Percentiles rank a stretch among this genome's conserved stretches.
Conservation (phyloP, 441 rosid species). For the Biscutella laevigata region DNA sequence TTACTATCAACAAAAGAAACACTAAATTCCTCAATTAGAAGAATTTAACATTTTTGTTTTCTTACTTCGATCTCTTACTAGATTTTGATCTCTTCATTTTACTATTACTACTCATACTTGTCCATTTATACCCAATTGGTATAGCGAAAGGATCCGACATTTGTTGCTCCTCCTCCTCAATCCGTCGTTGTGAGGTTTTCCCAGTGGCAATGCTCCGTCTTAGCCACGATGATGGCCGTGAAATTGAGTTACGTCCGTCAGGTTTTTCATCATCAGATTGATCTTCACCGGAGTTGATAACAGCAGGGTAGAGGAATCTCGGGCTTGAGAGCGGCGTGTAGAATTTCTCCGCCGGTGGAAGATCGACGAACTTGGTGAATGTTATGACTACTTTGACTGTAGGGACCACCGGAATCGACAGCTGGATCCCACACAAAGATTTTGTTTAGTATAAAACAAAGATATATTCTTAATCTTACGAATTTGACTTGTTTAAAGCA, state of each 20-base stretch:
- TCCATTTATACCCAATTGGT: conserved; percentile 73
- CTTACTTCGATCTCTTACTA: conserved; percentile 23
- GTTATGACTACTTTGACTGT: conserved; percentile 90
- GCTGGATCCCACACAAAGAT: conserved; percentile 33
- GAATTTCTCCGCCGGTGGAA: conserved; percentile 64
- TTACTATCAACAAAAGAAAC: neutral
- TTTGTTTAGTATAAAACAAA: conserved; percentile 12
- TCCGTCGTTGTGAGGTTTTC: conserved; percentile 9
- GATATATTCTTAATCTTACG: neutral
- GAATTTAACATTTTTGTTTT: too few relatives aligned
- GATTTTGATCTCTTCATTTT: conserved; percentile 31
- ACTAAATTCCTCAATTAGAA: neutral
- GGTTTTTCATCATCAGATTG: conserved; percentile 34
- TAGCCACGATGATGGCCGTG: conserved; percentile 46
- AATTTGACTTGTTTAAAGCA: conserved; percentile 20
- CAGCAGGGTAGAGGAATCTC: conserved; percentile 25
- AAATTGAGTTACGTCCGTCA: conserved; percentile 13
- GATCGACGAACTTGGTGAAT: conserved; percentile 81
- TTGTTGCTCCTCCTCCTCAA: conserved; percentile 24
- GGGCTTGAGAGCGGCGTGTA: conserved; percentile 93
- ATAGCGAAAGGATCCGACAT: conserved; percentile 64
- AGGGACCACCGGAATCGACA: conserved; percentile 94
- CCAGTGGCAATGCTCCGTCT: conserved; percentile 31
- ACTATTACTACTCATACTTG: conserved; percentile 31
- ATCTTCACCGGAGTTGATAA: conserved; percentile 13